Evolutionary conservation across 768 basidiomycete genomes (phyloP).

Genomic region (Tylopilus felleus): DNA sequence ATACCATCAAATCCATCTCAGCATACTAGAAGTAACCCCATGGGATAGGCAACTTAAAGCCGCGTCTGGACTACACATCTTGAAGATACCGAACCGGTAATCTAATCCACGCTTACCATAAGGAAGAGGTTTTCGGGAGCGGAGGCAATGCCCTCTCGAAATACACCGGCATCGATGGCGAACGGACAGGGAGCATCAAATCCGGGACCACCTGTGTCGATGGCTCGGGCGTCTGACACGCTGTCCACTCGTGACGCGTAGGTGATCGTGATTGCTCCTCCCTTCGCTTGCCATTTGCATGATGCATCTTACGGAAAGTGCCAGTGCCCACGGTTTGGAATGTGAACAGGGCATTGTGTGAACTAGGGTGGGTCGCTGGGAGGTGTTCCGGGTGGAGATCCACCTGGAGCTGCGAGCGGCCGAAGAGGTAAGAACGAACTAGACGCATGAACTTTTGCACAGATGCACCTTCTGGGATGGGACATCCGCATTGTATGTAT

Average conservation of each 20-base stretch:
- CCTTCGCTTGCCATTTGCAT: neutral
- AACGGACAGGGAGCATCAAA: neutral
- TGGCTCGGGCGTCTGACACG: neutral
- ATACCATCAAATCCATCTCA: neutral
- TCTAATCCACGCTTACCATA: neutral
- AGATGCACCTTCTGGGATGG: constrained; percentile 43
- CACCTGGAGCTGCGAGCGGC: constrained; percentile 31
- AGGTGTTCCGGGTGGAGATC: constrained; percentile 36
- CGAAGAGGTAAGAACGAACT: constrained; percentile 16
- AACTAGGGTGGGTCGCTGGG: constrained; percentile 53
- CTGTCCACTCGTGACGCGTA: neutral
- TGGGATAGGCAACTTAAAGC: neutral
- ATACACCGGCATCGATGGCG: neutral
- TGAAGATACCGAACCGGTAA: neutral
- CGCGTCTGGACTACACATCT: neutral
- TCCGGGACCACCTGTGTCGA: neutral
- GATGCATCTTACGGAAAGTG: constrained; percentile 12
- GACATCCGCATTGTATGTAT: constrained; percentile 62
- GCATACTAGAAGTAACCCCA: neutral
- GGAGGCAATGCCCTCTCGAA: neutral
- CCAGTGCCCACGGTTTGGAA: constrained; percentile 27
- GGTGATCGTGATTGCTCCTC: neutral
- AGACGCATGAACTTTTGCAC: constrained; percentile 41
- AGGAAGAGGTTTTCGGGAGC: neutral
- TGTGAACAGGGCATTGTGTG: constrained; percentile 47